Percentiles rank a stretch among this genome's conserved stretches.
phyloP scores from a whole-genome alignment of 108 stramenopile species.

The Bacterosira constricta region DNA sequence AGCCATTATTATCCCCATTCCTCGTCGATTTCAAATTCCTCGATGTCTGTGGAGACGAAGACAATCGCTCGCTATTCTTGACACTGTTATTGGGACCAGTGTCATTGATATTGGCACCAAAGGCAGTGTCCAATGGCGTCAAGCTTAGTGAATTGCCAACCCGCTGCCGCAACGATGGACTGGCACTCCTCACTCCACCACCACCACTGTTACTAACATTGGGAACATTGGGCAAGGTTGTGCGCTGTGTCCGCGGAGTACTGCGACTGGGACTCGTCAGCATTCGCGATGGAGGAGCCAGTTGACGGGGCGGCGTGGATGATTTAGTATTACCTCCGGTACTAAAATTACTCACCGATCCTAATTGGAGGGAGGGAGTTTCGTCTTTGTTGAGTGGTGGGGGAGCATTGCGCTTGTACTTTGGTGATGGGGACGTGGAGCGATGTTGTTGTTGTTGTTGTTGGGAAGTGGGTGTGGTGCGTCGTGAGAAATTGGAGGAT shows the following conservation, averaged over 20 bases:
- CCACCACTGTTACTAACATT: background rate
- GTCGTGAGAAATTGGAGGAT: background rate
- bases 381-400: slow-evolving; percentile 14
- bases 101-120: slow-evolving; percentile 1
- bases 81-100: background rate
- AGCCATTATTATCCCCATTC: too few relatives aligned
- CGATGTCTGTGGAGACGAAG: background rate
- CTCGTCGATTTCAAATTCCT: background rate
- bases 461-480: background rate
- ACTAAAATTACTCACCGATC: background rate
- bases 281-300: background rate
- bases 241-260: too few relatives aligned
- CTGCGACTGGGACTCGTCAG: slow-evolving; percentile 13
- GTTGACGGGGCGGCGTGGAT: background rate
- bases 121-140: slow-evolving; percentile 39
- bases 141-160: slow-evolving; percentile 27
- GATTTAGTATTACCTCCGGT: background rate
- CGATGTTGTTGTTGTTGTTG: slow-evolving; percentile 16
- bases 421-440: slow-evolving; percentile 17
- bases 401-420: slow-evolving; percentile 44
- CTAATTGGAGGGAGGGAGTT: background rate
- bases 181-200: background rate
- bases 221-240: too few relatives aligned
- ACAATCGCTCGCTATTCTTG: background rate
- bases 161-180: slow-evolving; percentile 29